Conservation (phyloP, 768 basidiomycete genomes). For the Phaffia australis region DNA sequence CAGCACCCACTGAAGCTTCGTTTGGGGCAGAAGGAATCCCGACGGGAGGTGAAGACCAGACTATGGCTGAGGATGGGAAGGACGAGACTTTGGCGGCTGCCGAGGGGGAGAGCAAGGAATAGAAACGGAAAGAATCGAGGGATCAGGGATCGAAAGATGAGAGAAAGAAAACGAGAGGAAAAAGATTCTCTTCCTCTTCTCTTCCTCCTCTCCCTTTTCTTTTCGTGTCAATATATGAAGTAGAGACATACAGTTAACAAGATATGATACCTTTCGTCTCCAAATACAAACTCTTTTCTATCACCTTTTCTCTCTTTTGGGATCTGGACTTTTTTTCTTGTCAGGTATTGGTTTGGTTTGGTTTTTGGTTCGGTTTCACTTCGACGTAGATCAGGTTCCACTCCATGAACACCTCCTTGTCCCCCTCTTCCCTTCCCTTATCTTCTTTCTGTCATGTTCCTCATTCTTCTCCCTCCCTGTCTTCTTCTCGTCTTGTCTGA, state of each 20-base stretch:
- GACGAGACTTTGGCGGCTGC: not conserved
- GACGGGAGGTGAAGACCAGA: not conserved
- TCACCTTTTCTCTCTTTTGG: no score
- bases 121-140: not conserved
- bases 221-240: conserved; percentile 4
- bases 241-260: not conserved
- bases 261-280: not conserved
- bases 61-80: not conserved
- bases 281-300: not conserved
- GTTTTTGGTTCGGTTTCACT: no score
- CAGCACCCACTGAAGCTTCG: not conserved
- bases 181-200: not conserved
- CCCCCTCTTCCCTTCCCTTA: not conserved
- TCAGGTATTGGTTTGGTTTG: no score
- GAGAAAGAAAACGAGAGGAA: not conserved
- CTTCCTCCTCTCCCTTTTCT: not conserved
- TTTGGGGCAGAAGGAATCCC: not conserved
- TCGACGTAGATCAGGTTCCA: no score
- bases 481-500: not conserved
- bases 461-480: not conserved
- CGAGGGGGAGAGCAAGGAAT: not conserved
- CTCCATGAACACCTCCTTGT: not conserved
- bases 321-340: no score
- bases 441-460: no score
- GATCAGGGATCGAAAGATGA: not conserved